These are phyloP conservation scores for Candida sp. DNA, from an alignment of 1,139 yeast species.

Conservation along the genomic window DNA sequence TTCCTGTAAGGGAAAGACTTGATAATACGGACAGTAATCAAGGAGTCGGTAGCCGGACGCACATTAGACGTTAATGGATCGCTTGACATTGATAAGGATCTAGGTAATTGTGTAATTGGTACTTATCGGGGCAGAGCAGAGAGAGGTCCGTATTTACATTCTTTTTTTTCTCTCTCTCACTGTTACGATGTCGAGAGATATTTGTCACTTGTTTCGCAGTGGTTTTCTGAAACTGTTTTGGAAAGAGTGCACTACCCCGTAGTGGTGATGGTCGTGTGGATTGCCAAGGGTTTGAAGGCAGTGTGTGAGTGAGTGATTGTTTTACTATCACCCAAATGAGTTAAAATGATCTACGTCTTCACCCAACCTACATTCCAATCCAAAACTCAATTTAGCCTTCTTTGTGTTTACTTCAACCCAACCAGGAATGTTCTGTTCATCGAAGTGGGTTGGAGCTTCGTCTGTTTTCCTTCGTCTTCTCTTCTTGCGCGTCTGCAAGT, in stretches of 20 bases:
- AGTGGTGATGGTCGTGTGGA: neutral
- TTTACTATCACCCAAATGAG: neutral
- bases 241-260: no score
- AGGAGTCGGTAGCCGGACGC: conserved; percentile 72
- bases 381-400: neutral
- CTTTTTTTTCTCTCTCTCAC: no score
- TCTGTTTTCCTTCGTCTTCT: neutral
- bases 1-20: conserved; percentile 95
- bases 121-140: no score
- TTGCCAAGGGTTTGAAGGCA: neutral
- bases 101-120: neutral
- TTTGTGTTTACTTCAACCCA: neutral
- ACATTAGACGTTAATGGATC: conserved; percentile 69
- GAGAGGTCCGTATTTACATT: no score
- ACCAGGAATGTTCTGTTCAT: neutral
- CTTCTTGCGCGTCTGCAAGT: no score
- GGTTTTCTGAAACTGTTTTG: no score
- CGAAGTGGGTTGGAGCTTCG: neutral
- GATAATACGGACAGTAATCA: conserved; percentile 82
- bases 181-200: no score
- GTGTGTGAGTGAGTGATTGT: neutral
- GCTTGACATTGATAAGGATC: conserved; percentile 7
- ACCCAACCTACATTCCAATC: conserved; percentile 1
- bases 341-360: neutral
- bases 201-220: neutral